Evolutionary conservation across 257 asterid genomes (phyloP), one percentile per base, ranked within the genome.

Genomic region (Nicotiana tomentosiformis): DNA sequence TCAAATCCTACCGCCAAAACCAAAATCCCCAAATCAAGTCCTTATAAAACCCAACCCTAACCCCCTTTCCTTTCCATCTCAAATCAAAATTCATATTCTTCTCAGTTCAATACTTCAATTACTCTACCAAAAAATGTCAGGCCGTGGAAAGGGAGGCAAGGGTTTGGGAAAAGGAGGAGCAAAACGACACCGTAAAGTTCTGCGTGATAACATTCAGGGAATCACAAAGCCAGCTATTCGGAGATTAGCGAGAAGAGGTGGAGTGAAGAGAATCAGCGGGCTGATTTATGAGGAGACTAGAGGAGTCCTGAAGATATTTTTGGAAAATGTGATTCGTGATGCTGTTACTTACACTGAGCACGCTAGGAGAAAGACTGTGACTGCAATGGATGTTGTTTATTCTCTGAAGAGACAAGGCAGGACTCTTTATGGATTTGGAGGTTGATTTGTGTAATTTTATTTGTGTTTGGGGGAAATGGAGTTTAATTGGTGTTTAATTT

Each of bases 151-250:
- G 81, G 84, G 84, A 18, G 84, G 81, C 3, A 57, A 69, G 20
- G 84, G 81, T 2, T 37, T 82, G 43, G 84, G 84, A 12, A 82
- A 82, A 32, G 84, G 84, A 16, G 84, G 84, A 57, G 84, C 84
- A 4, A 82, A 70, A 29, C 74, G 84, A 1, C 84, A 82, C 39
- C 81, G 74, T 29, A 70, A 82, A 16, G 72, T 82, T 9, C 81
- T 70, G 53, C 66, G 84, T 5, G 84, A 82, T 26, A 57, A 69
- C 72, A 82, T 82, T 60, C 80, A 69, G 51, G 84, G 84, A 29
- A 82, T 82, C 1, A 82, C 84, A 0, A 82, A 82, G 64, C 84
- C 84, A 5, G 74, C 84, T 9, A 82, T 82, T 1, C 12, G 84
- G n/a, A 37, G 84, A 7, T 66, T 82, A 2, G 84, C 81, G 0